Conservation (phyloP, 2,329 filamentous ascomycete genomes). For the Elsinoe arachidis region DNA sequence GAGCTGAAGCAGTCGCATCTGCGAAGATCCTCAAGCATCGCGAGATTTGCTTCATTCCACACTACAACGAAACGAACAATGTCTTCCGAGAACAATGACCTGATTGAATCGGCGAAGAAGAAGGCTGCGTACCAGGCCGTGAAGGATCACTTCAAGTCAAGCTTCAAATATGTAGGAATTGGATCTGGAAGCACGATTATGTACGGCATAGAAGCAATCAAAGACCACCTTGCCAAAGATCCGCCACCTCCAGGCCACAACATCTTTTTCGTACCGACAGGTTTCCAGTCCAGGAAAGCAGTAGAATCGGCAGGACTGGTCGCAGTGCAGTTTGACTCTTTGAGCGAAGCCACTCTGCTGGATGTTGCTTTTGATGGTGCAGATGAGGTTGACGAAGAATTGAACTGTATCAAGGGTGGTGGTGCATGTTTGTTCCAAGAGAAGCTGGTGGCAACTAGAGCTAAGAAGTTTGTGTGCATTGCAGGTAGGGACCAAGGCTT, state of each 20-base stretch:
- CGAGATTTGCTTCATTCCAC: not conserved
- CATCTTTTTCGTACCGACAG: slow-evolving; percentile 87
- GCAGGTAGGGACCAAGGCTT: slow-evolving; percentile 49
- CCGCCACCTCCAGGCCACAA: slow-evolving; percentile 38
- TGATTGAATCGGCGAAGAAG: slow-evolving; percentile 64
- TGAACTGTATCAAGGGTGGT: slow-evolving; percentile 97
- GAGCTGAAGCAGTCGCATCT: too few species aligned
- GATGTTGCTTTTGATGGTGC: slow-evolving; percentile 95
- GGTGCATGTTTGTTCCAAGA: slow-evolving; percentile 97
- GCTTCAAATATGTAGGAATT: slow-evolving; percentile 62
- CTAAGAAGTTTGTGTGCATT: slow-evolving; percentile 79
- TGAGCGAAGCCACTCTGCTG: slow-evolving; percentile 56
- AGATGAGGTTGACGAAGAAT: slow-evolving; percentile 87
- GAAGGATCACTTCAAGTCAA: slow-evolving; percentile 57
- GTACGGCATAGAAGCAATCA: slow-evolving; percentile 76
- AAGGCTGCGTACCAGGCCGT: slow-evolving; percentile 67
- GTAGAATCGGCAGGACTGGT: slow-evolving; percentile 71
- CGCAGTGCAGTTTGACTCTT: slow-evolving; percentile 67
- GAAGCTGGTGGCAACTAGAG: slow-evolving; percentile 81
- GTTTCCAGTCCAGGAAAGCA: slow-evolving; percentile 79
- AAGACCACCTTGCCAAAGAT: slow-evolving; percentile 42
- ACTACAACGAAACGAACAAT: not conserved
- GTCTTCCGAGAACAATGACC: slow-evolving; percentile 13
- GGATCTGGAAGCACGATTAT: slow-evolving; percentile 75
- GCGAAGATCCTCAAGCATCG: too few species aligned